Base-by-base conservation (phyloP, 768 basidiomycete species). In the Trametes coccinea region DNA sequence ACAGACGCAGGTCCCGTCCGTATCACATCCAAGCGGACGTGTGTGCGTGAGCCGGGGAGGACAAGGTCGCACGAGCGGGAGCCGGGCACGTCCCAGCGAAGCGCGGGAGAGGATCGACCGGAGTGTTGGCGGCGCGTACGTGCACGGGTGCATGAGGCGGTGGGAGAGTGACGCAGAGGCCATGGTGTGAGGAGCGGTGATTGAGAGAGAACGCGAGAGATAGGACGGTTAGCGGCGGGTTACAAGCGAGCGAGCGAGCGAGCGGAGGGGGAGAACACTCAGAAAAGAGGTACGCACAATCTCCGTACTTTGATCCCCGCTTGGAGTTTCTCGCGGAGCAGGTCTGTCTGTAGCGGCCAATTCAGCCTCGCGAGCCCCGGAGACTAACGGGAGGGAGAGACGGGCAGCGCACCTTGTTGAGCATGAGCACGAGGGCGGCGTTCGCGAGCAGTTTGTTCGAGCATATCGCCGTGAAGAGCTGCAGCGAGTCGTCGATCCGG, bases 401-500 rank as follows among this genome's bases (percentile, higher is more conserved):
- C 22, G 0, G 34, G 34, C 34, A 6, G 60, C 77, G 62, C 53
- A 88, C 90, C 83, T 92, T 92, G 75, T 92, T 93, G 46, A 93
- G 78, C 61, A 93, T 79, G 55, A 93, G 78, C 2, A 93, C 85
- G 22, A 92, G 74, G 70, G 90, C 87, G 4, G 89, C 85, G 56
- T 85, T 81, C 69, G 84, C 83, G 56, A 93, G 77, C 60, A 93
- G 82, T 67, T 82, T 84, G 69, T 92, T 92, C 52, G 87, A 79
- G 69, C 90, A 92, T 61, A 93, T 84, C 13, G 84, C 75, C 4
- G 84, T 86, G 74, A 90, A 92, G 9, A 93, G 80, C 67, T 89
- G 88, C 17, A 93, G 78, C 1, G 91, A 92, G 73, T 93, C 92
- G 62, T 91, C 85, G 62, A 93, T 87, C 66, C 91, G 77, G 70